phyloP scores from a whole-genome alignment of 208 protist species.

The Crithidia brevicula region DNA sequence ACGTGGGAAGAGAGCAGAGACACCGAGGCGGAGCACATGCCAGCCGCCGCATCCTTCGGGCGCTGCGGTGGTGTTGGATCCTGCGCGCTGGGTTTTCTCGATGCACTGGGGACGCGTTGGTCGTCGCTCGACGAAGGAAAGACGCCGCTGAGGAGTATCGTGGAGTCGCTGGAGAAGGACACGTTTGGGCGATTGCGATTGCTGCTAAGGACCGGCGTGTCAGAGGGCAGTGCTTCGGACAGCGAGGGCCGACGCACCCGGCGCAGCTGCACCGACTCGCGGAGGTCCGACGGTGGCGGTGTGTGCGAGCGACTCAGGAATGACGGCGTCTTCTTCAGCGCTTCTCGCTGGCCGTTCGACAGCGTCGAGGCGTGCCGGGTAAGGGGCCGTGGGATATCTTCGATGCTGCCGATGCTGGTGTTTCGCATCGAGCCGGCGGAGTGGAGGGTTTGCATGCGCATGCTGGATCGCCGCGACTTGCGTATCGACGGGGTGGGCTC shows the following conservation, averaged over 20 bases:
- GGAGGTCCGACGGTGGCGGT: slow-evolving; percentile 38
- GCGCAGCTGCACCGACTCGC: slow-evolving; percentile 18
- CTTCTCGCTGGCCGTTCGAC: slow-evolving; percentile 36
- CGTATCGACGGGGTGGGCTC: neutral
- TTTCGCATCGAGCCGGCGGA: neutral
- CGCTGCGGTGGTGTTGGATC: neutral
- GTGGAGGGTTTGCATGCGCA: slow-evolving; percentile 1
- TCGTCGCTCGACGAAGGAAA: neutral
- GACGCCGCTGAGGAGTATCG: neutral
- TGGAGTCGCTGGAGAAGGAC: slow-evolving; percentile 7
- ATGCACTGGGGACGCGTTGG: neutral
- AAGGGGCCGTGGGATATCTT: slow-evolving; percentile 30
- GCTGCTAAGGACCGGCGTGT: slow-evolving; percentile 5
- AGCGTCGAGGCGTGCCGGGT: slow-evolving; percentile 44
- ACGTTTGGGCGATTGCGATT: neutral
- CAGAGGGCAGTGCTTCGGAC: neutral
- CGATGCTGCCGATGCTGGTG: slow-evolving; percentile 1
- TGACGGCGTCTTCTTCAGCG: slow-evolving; percentile 35
- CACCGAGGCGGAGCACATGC: neutral
- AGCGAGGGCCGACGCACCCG: slow-evolving; percentile 11
- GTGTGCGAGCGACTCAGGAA: slow-evolving; percentile 45
- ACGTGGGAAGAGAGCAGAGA: neutral
- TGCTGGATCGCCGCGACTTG: slow-evolving; percentile 2
- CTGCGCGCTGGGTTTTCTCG: neutral
- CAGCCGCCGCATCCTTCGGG: neutral